Evolutionary conservation across 1,139 yeast species (phyloP), one percentile per base, ranked within the genome.

Genomic region (Casaregolazyma lundiana): DNA sequence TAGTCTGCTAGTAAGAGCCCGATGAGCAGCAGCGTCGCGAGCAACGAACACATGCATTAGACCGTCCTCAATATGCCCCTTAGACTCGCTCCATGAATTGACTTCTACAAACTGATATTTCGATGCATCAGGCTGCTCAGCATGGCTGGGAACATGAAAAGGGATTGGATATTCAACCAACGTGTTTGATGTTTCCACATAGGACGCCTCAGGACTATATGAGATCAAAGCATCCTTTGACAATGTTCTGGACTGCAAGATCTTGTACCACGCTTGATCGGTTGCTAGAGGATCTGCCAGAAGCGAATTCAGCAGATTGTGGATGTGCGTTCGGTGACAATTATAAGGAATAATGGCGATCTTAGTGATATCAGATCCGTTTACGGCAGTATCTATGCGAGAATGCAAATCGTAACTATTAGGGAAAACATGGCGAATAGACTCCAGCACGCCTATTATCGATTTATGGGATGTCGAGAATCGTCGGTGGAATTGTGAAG

Each of bases 281-380:
- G 63, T 54, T 2, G 64, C 60, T 18, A 67, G 52, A n/a, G 71
- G 71, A 38, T 67, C 71, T 1, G 64, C 62, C 24, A 67, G 52
- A 13, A 64, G 50, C 11, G 64, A 58, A 37, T 66, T 66, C 30
- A 66, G 54, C 4, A 64, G 54, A 4, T 56, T 50, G 35, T 59
- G 56, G 41, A 59, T 56, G 18, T 54, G 57, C 6, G 51, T 49
- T 5, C 67, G 59, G 13, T 55, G 56, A 21, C 53, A 50, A 5
- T 50, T 51, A 21, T 13, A 57, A 3, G 70, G 68, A 5, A 66
- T 53, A 5, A 67, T 45, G 4, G 62, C 69, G 16, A 63, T 52
- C 21, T 57, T 38, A 6, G 52, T 45, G 13, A 50, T 45, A n/a
- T 48, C 48, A 11, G 35, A 16, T 8, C 29, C 34, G 32, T 21